Evolutionary conservation across 1,139 yeast genomes (phyloP).

Genomic region (Debaryomycetaceae sp.): DNA sequence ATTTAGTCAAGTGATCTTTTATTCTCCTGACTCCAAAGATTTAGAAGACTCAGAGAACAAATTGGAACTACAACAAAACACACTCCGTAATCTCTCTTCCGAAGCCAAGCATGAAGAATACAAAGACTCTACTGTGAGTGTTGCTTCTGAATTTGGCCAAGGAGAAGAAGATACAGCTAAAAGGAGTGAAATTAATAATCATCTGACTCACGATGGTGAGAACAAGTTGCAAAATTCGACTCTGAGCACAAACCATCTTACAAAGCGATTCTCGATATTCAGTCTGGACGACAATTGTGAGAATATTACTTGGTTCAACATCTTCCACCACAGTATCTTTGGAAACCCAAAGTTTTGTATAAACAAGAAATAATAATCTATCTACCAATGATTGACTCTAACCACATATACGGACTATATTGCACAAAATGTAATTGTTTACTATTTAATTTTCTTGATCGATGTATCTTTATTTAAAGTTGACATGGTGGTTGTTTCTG

Average conservation of each 20-base stretch:
- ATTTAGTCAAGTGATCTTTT: constrained; percentile 21
- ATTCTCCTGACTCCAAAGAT: constrained; percentile 1
- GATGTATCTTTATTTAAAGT: constrained; percentile 14
- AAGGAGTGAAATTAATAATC: too few relatives aligned
- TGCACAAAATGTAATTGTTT: neutral
- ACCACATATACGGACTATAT: neutral
- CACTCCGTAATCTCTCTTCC: too few relatives aligned
- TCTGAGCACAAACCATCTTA: too few relatives aligned
- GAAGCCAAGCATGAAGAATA: too few relatives aligned
- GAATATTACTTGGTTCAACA: constrained; percentile 48
- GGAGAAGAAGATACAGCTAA: too few relatives aligned
- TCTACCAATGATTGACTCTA: neutral
- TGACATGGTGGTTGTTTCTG: constrained; percentile 13
- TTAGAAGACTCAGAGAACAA: constrained; percentile 2
- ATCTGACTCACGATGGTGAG: neutral
- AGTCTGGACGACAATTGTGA: constrained; percentile 31
- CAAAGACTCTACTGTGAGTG: too few relatives aligned
- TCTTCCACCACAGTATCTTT: constrained; percentile 46
- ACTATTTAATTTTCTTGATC: neutral
- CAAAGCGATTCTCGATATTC: constrained; percentile 11
- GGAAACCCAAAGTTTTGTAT: constrained; percentile 45
- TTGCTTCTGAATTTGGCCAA: too few relatives aligned
- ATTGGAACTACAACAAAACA: neutral
- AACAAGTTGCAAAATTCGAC: too few relatives aligned
- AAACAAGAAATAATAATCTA: neutral